A percentile compares a stretch with the other conserved stretches of the same genome.
phyloP scores from a whole-genome alignment of 164 flowering plant species.

The Platanus orientalis region DNA sequence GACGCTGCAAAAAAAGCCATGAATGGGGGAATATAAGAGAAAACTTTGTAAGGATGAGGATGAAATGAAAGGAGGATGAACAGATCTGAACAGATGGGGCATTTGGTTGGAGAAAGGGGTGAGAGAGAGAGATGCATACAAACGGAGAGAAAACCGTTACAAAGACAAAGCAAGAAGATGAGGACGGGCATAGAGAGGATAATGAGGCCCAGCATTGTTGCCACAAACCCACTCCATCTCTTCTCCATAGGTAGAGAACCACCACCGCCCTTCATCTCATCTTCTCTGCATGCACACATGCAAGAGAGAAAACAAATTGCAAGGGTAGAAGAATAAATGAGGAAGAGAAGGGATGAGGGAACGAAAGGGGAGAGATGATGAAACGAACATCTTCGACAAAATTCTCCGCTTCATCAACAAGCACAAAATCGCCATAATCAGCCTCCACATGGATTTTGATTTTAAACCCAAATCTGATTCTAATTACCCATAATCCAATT shows the following conservation, averaged over 20 bases:
- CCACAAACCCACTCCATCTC: conserved; percentile 69
- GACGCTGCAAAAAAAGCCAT: too few species aligned
- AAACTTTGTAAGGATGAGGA: neutral
- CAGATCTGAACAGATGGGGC: neutral
- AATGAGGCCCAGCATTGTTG: conserved; percentile 69
- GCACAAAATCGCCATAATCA: too few species aligned
- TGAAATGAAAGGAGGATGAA: neutral
- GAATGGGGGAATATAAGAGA: neutral
- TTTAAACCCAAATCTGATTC: too few species aligned
- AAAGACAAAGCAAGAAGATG: conserved; percentile 70
- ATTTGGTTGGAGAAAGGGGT: neutral
- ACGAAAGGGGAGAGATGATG: too few species aligned
- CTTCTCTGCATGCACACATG: too few species aligned
- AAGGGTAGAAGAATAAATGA: too few species aligned
- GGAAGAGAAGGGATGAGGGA: too few species aligned
- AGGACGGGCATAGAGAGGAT: conserved; percentile 91
- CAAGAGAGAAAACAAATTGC: too few species aligned
- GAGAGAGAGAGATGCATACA: conserved; percentile 17
- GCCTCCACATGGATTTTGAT: too few species aligned
- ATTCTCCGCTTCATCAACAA: too few species aligned
- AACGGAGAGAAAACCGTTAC: conserved; percentile 53
- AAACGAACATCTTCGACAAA: too few species aligned
- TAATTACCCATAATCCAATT: too few species aligned
- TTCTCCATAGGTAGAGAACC: conserved; percentile 44
- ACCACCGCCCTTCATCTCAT: conserved; percentile 46